Evolutionary conservation across 257 asterid genomes (phyloP).

Genomic region (Solanum chmielewskii): DNA sequence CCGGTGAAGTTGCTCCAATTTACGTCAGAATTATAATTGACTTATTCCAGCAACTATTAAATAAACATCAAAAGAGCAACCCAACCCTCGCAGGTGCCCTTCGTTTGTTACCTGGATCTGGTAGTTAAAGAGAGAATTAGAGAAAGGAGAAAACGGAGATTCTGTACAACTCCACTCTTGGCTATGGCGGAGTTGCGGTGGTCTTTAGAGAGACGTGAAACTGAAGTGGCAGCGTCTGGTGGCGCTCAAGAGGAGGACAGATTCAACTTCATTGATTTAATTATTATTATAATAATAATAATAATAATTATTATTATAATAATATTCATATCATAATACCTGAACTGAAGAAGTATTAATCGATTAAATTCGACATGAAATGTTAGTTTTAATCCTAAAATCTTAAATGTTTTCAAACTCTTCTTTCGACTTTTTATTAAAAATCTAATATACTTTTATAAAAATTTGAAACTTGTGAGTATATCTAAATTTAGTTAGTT

Average conservation of each 20-base stretch:
- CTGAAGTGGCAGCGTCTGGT: neutral
- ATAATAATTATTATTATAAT: too few relatives aligned
- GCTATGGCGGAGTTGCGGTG: neutral
- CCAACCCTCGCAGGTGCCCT: neutral
- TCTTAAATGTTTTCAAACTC: too few relatives aligned
- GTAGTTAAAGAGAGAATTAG: neutral
- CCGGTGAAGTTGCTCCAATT: neutral
- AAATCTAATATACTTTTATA: too few relatives aligned
- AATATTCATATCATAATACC: too few relatives aligned
- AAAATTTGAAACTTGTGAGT: too few relatives aligned
- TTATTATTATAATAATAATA: too few relatives aligned
- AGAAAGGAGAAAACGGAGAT: neutral
- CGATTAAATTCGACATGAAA: too few relatives aligned
- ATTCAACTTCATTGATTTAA: neutral
- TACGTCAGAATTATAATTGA: neutral
- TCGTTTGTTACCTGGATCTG: neutral
- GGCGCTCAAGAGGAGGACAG: neutral
- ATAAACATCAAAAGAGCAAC: neutral
- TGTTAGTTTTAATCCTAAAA: too few relatives aligned
- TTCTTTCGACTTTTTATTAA: too few relatives aligned
- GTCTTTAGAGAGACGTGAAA: neutral
- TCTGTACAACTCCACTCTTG: neutral
- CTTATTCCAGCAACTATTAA: neutral
- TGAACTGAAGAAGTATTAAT: too few relatives aligned
- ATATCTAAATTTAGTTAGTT: fast-evolving